These are phyloP conservation scores for Microdochium trichocladiopsis DNA, from an alignment of 2,329 filamentous ascomycete species.

Conservation along the genomic window DNA sequence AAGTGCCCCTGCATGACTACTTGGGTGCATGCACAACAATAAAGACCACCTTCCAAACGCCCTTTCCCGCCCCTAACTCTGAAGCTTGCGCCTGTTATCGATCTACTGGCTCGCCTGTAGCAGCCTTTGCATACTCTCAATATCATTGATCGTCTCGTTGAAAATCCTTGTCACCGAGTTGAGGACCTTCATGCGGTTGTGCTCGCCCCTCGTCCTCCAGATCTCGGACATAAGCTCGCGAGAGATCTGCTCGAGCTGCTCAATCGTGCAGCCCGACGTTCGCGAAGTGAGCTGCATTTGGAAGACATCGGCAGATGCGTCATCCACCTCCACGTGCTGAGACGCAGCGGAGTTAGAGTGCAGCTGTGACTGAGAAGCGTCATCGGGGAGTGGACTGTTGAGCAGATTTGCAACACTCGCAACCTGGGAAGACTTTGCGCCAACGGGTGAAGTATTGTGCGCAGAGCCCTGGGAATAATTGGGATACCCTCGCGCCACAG, in stretches of 20 bases:
- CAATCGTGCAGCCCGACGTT: constrained; percentile 75
- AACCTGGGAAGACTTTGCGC: constrained; percentile 24
- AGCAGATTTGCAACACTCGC: constrained; percentile 30
- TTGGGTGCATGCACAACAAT: background rate
- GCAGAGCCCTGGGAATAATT: constrained; percentile 13
- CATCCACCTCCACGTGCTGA: constrained; percentile 35
- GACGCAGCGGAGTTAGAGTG: constrained; percentile 30
- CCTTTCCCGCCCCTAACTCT: background rate
- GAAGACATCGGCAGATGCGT: constrained; percentile 47
- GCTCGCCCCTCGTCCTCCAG: constrained; percentile 72
- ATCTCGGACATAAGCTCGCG: constrained; percentile 84
- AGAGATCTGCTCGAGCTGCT: constrained; percentile 92
- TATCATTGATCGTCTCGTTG: constrained; percentile 66
- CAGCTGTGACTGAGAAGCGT: constrained; percentile 19
- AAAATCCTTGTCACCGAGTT: constrained; percentile 60
- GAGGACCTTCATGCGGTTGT: constrained; percentile 74
- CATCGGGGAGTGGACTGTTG: constrained; percentile 30
- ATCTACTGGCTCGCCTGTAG: constrained; percentile 32
- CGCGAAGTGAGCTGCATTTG: constrained; percentile 55
- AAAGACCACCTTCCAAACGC: background rate
- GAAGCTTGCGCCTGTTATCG: background rate
- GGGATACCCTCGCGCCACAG: constrained; percentile 33
- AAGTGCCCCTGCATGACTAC: background rate
- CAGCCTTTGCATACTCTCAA: constrained; percentile 45
- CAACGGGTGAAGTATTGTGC: constrained; percentile 24